A percentile compares a stretch with the other conserved stretches of the same genome.
Evolutionary conservation across 2,329 filamentous ascomycete species (phyloP).

Genomic region (Colletotrichum siamense): DNA sequence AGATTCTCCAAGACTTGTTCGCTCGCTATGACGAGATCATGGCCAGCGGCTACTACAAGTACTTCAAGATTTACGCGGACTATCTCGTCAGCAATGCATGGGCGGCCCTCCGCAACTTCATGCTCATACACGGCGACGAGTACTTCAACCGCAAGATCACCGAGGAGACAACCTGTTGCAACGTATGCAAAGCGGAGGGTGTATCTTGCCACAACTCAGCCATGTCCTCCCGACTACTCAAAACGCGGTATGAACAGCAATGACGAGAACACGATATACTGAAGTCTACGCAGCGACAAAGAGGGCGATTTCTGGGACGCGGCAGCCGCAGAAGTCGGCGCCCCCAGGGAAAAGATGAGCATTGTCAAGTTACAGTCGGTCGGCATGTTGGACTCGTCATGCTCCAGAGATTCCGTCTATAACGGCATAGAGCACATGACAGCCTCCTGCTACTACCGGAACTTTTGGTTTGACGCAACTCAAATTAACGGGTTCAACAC

Average conservation of each 20-base stretch:
- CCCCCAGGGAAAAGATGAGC: not conserved
- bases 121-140: not conserved
- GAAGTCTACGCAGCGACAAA: not conserved
- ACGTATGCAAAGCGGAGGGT: not conserved
- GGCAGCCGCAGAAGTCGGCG: not conserved
- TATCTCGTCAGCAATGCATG: not conserved
- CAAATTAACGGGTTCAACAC: not conserved
- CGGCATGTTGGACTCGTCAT: not conserved
- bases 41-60: not conserved
- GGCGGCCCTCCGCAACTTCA: not conserved
- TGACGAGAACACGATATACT: not conserved
- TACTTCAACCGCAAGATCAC: not conserved
- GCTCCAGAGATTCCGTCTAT: not conserved
- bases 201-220: not conserved
- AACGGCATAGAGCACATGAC: not conserved
- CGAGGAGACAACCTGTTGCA: not conserved
- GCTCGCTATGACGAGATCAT: not conserved
- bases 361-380: not conserved
- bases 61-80: not conserved
- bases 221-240: accelerated
- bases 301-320: not conserved
- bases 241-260: not conserved
- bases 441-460: not conserved
- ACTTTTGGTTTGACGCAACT: not conserved
- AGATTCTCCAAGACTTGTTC: not conserved